Percentiles rank a stretch among this genome's conserved stretches.
phyloP scores from a whole-genome alignment of 202 grass and related monocot genomes.

The Digitaria exilis region DNA sequence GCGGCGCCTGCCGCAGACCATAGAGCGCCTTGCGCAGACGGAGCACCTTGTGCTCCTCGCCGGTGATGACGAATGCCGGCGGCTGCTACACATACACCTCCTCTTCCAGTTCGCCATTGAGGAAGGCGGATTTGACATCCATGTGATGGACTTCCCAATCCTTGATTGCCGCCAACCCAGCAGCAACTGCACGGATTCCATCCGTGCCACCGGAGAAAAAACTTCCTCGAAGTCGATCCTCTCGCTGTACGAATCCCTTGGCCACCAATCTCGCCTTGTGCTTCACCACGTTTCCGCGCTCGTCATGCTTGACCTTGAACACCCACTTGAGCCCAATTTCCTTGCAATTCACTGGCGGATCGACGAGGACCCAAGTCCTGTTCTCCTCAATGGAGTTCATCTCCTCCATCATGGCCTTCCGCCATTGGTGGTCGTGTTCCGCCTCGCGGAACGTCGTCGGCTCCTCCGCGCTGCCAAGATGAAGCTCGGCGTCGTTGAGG shows the following conservation, averaged over 20 bases:
- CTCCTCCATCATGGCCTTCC: neutral
- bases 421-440: neutral
- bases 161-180: neutral
- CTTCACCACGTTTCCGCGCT: neutral
- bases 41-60: too few species aligned
- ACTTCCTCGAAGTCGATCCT: neutral
- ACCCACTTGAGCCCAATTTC: neutral
- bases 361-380: neutral
- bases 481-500: too few species aligned
- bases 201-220: neutral
- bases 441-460: too few species aligned
- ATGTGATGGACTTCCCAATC: too few species aligned
- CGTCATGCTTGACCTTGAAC: neutral
- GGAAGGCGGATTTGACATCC: too few species aligned
- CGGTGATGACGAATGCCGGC: too few species aligned
- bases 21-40: too few species aligned
- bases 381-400: neutral
- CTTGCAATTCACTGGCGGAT: neutral
- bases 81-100: too few species aligned
- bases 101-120: too few species aligned
- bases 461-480: too few species aligned
- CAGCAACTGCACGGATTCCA: neutral
- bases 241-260: too few species aligned
- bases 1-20: too few species aligned
- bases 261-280: neutral